Conservation (phyloP, 2,329 filamentous ascomycete genomes). For the Drechslerella dactyloides region DNA sequence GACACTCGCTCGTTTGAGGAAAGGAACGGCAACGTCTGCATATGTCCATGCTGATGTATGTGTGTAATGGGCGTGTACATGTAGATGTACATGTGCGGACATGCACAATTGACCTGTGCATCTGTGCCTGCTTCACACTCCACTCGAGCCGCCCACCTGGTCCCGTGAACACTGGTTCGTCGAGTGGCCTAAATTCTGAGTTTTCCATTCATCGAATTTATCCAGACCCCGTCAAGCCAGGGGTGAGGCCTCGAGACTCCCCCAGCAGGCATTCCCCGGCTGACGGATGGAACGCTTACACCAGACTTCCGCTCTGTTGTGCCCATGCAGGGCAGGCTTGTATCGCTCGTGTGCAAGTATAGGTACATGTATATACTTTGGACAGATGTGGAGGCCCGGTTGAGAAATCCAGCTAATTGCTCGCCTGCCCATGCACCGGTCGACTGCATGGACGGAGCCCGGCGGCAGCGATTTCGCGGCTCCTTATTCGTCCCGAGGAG, state of each 20-base stretch:
- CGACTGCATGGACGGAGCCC: neutral
- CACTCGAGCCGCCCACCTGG: neutral
- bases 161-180: neutral
- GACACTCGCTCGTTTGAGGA: neutral
- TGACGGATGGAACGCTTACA: neutral
- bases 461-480: neutral
- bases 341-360: neutral
- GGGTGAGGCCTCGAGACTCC: neutral
- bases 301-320: neutral
- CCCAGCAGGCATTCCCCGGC: constrained; percentile 4
- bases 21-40: neutral
- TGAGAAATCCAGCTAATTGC: neutral
- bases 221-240: constrained; percentile 1
- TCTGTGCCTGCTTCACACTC: neutral
- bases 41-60: neutral
- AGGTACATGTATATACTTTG: neutral
- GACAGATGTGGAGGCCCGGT: too few relatives aligned
- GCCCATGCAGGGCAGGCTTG: neutral
- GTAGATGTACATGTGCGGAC: too few relatives aligned
- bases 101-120: too few relatives aligned
- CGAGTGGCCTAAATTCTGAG: neutral
- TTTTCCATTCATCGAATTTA: neutral
- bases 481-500: neutral
- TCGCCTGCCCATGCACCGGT: neutral
- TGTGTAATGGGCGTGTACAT: neutral